phyloP scores from a whole-genome alignment of 108 stramenopile species.

The Discostella pseudostelligera region DNA sequence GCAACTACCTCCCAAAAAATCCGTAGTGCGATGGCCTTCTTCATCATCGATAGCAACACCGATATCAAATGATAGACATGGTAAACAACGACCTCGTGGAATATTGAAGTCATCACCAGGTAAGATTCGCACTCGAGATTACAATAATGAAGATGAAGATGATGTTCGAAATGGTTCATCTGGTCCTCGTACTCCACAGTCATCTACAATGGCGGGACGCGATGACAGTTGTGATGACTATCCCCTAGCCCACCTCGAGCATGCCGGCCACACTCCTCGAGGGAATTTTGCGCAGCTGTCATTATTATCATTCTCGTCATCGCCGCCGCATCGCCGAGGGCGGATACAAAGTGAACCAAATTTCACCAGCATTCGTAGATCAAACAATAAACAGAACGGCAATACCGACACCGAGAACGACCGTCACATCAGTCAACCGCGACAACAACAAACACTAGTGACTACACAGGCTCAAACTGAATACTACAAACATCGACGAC shows the following conservation, averaged over 20 bases:
- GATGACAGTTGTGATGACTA: neutral
- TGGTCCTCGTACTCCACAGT: neutral
- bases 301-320: neutral
- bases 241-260: slow-evolving; percentile 3
- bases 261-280: neutral
- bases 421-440: too few species aligned
- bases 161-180: neutral
- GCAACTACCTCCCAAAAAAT: neutral
- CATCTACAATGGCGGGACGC: neutral
- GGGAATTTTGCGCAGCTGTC: neutral
- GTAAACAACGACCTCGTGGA: neutral
- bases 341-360: too few species aligned
- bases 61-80: neutral
- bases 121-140: neutral
- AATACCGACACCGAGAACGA: too few species aligned
- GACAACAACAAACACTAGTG: too few species aligned
- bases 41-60: neutral
- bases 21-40: neutral
- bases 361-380: too few species aligned
- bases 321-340: neutral
- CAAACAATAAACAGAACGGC: too few species aligned
- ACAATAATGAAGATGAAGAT: neutral
- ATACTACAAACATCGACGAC: neutral
- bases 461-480: too few species aligned
- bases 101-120: neutral